Evolutionary conservation across 305 asterid genomes (phyloP).

Genomic region (Ajuga reptans): DNA sequence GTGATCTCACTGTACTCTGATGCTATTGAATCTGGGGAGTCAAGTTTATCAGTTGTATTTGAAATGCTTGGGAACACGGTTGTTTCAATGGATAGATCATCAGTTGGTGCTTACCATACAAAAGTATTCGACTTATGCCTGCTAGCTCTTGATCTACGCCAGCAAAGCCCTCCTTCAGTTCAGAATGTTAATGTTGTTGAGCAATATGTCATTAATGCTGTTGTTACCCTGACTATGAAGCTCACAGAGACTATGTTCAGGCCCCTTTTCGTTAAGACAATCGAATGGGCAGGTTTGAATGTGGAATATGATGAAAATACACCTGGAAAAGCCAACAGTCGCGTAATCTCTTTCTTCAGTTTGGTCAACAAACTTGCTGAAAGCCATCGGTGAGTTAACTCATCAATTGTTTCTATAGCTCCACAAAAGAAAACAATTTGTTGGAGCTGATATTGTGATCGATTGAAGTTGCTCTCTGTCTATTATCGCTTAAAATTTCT

Average conservation of each 20-base stretch:
- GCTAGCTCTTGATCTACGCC: constrained; percentile 83
- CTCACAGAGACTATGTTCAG: constrained; percentile 79
- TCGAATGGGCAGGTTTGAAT: constrained; percentile 75
- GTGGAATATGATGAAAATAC: constrained; percentile 33
- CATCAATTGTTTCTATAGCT: constrained; percentile 10
- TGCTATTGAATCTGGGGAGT: constrained; percentile 55
- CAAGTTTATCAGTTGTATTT: constrained; percentile 55
- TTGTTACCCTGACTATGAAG: constrained; percentile 65
- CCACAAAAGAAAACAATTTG: background rate
- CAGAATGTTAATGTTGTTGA: constrained; percentile 54
- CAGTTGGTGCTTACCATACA: constrained; percentile 56
- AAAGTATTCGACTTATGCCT: constrained; percentile 73
- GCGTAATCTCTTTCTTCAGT: constrained; percentile 71
- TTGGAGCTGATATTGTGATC: background rate
- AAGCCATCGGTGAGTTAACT: constrained; percentile 57
- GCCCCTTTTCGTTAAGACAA: constrained; percentile 71
- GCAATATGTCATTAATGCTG: constrained; percentile 50
- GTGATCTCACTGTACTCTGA: constrained; percentile 53
- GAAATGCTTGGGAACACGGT: constrained; percentile 66
- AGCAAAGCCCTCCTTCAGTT: constrained; percentile 50
- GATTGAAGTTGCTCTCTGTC: background rate
- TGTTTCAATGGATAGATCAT: constrained; percentile 69
- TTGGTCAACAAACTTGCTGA: constrained; percentile 76
- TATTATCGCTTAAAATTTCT: background rate
- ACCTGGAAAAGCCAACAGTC: constrained; percentile 34